A percentile compares a stretch with the other conserved stretches of the same genome.
These are phyloP conservation scores for Lentinula sp. DNA, from an alignment of 768 basidiomycete species.

Conservation along the genomic window DNA sequence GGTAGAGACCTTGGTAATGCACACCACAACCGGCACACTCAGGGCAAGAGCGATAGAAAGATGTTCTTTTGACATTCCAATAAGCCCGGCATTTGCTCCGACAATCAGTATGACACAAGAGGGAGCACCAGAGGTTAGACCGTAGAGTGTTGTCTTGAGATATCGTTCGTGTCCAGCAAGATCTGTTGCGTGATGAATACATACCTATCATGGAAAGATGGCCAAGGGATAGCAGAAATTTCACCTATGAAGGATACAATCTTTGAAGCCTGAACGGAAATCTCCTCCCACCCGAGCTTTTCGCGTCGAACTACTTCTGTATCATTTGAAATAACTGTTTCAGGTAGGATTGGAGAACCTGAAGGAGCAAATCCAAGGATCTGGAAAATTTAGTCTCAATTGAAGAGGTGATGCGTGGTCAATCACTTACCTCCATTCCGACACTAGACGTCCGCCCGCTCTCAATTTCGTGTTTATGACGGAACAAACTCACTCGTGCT, in stretches of 20 bases:
- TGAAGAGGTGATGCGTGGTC: not conserved
- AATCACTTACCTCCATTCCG: slow-evolving; percentile 82
- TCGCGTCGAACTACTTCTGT: slow-evolving; percentile 68
- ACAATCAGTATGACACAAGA: slow-evolving; percentile 91
- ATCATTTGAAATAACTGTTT: slow-evolving; percentile 47
- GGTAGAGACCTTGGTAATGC: slow-evolving; percentile 78
- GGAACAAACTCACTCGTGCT: slow-evolving; percentile 83
- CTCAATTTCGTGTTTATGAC: slow-evolving; percentile 97
- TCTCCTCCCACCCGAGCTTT: slow-evolving; percentile 94
- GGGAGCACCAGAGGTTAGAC: slow-evolving; percentile 89
- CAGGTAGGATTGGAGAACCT: slow-evolving; percentile 76
- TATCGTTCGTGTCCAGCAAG: slow-evolving; percentile 95
- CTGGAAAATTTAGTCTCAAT: slow-evolving; percentile 27
- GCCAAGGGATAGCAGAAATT: slow-evolving; percentile 15
- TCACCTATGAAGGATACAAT: slow-evolving; percentile 92
- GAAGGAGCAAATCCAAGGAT: slow-evolving; percentile 83
- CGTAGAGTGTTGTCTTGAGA: slow-evolving; percentile 90
- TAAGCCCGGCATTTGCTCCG: slow-evolving; percentile 89
- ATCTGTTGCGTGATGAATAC: slow-evolving; percentile 37
- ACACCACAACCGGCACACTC: slow-evolving; percentile 88
- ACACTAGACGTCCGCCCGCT: slow-evolving; percentile 93
- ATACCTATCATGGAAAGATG: not conserved
- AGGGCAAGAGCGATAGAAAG: slow-evolving; percentile 91
- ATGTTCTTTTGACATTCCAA: slow-evolving; percentile 95
- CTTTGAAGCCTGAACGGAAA: slow-evolving; percentile 82